Conservation (phyloP, 345 rosid species). For the Eucalyptus regnans region DNA sequence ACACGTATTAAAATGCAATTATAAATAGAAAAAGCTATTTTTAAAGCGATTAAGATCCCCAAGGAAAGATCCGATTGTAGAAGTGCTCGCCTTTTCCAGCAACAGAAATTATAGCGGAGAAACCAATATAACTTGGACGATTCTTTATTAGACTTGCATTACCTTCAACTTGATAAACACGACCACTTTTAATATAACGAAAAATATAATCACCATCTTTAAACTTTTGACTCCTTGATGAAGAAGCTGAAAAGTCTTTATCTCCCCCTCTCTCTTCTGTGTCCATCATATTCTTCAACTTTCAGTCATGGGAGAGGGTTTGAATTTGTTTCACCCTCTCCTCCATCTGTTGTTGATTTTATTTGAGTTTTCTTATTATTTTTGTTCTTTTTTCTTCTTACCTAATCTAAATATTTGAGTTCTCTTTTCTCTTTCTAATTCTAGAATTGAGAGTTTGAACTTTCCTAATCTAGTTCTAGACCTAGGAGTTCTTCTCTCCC, state of each 20-base stretch:
- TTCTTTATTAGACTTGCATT: not conserved
- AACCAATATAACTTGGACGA: not conserved
- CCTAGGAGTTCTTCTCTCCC: not conserved
- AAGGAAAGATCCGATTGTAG: not conserved
- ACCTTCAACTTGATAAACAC: not conserved
- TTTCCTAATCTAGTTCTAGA: not conserved
- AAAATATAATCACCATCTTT: too few species aligned
- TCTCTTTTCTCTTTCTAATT: too few species aligned
- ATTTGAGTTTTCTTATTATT: too few species aligned
- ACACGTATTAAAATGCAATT: not conserved
- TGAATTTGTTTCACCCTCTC: too few species aligned
- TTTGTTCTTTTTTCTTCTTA: not conserved
- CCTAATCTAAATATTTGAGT: not conserved
- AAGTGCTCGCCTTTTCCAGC: not conserved
- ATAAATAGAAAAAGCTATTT: not conserved
- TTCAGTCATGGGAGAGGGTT: too few species aligned
- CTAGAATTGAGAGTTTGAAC: not conserved
- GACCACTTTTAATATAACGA: not conserved
- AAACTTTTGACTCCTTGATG: too few species aligned
- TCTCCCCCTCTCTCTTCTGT: too few species aligned
- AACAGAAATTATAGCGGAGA: not conserved
- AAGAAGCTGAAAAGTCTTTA: too few species aligned
- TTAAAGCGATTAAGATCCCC: not conserved
- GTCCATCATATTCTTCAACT: too few species aligned
- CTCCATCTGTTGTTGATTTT: too few species aligned